Percentiles rank a stretch among this genome's conserved stretches.
Conservation (phyloP, 2,329 filamentous ascomycete genomes). For the Colletotrichum gloeosporioides region DNA sequence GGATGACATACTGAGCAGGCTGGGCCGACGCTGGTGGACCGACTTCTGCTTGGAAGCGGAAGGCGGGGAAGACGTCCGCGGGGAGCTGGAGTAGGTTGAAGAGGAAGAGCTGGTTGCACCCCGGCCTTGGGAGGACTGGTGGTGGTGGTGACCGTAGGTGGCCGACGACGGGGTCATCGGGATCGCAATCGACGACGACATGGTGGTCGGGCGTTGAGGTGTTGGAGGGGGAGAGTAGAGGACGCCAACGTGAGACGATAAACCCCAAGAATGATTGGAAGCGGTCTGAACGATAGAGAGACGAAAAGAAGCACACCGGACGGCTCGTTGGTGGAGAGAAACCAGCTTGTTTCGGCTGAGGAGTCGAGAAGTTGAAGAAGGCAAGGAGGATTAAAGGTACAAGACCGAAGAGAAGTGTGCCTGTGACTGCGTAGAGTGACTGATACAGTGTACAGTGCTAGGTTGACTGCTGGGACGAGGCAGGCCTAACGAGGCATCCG, state of each 20-base stretch:
- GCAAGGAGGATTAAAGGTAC: not conserved
- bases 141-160: slow-evolving; percentile 31
- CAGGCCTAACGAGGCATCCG: slow-evolving; percentile 18
- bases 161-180: slow-evolving; percentile 50
- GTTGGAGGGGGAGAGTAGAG: not conserved
- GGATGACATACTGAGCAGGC: slow-evolving; percentile 60
- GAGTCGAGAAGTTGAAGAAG: slow-evolving; percentile 13
- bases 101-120: slow-evolving; percentile 53
- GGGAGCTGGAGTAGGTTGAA: slow-evolving; percentile 63
- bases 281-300: not conserved
- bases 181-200: slow-evolving; percentile 76
- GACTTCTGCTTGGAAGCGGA: slow-evolving; percentile 46
- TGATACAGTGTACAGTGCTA: slow-evolving; percentile 17
- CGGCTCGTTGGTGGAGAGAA: slow-evolving; percentile 9
- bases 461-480: slow-evolving; percentile 6
- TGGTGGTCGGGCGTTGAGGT: slow-evolving; percentile 33
- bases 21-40: slow-evolving; percentile 62
- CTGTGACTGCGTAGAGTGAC: slow-evolving; percentile 11
- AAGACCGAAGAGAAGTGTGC: slow-evolving; percentile 13
- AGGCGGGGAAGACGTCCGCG: slow-evolving; percentile 51
- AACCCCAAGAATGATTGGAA: not conserved
- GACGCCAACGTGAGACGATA: not conserved
- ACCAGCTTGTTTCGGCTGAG: slow-evolving; percentile 5
- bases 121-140: slow-evolving; percentile 45
- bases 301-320: not conserved